Evolutionary conservation across 2,329 filamentous ascomycete genomes (phyloP).

Genomic region (Phoma herbarum): DNA sequence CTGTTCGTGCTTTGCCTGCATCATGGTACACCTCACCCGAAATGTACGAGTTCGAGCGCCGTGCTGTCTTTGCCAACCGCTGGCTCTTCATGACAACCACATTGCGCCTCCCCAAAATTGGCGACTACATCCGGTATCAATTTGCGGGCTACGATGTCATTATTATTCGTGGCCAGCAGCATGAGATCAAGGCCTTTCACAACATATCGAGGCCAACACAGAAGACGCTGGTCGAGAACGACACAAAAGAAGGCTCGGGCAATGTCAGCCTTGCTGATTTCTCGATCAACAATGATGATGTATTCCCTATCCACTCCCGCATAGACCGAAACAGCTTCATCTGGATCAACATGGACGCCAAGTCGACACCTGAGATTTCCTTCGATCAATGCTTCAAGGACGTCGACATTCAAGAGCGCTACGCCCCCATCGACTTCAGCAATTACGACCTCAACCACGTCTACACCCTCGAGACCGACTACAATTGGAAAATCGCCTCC

Average conservation of each 20-base stretch:
- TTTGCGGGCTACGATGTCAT: slow-evolving; percentile 37
- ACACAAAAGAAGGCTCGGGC: slow-evolving; percentile 51
- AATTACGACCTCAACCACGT: slow-evolving; percentile 38
- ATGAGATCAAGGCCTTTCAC: slow-evolving; percentile 42
- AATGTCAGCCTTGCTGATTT: slow-evolving; percentile 47
- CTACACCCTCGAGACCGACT: slow-evolving; percentile 34
- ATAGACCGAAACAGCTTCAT: slow-evolving; percentile 33
- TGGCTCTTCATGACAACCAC: slow-evolving; percentile 52
- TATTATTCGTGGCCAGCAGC: slow-evolving; percentile 32
- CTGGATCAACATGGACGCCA: slow-evolving; percentile 35
- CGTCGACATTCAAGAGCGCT: slow-evolving; percentile 36
- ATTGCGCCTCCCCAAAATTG: slow-evolving; percentile 31
- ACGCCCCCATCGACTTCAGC: slow-evolving; percentile 28
- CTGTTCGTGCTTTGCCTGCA: slow-evolving; percentile 51
- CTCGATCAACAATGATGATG: slow-evolving; percentile 40
- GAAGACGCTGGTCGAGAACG: slow-evolving; percentile 38
- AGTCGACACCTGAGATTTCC: neutral
- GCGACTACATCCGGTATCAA: slow-evolving; percentile 34
- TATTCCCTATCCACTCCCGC: slow-evolving; percentile 35
- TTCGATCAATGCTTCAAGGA: slow-evolving; percentile 28
- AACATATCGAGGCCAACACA: slow-evolving; percentile 53
- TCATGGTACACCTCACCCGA: slow-evolving; percentile 57
- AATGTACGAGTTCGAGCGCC: slow-evolving; percentile 58
- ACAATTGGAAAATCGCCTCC: slow-evolving; percentile 41
- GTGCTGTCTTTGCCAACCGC: slow-evolving; percentile 55